Conservation (phyloP, 495 filamentous ascomycete genomes). For the Penicilliopsis zonata region DNA sequence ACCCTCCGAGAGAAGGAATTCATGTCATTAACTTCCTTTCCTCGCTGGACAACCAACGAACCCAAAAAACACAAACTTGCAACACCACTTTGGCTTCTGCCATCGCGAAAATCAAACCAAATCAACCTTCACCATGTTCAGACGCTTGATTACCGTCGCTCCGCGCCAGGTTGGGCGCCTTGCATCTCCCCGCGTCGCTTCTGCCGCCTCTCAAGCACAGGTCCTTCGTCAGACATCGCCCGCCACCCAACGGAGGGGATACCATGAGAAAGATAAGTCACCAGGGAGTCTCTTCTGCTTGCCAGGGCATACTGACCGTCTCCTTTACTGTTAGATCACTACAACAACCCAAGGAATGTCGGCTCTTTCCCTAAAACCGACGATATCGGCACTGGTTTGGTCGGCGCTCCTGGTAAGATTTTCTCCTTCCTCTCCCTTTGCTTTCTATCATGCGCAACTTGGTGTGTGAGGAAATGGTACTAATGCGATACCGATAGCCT, state of each 20-base stretch:
- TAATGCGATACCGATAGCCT: too few species aligned
- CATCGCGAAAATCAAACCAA: not conserved
- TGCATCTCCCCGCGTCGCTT: slow-evolving; percentile 30
- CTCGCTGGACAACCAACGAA: too few species aligned
- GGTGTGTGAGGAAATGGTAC: too few species aligned
- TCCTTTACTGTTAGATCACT: slow-evolving; percentile 73
- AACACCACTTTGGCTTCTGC: not conserved
- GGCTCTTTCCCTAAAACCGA: slow-evolving; percentile 72
- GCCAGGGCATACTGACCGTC: slow-evolving; percentile 23
- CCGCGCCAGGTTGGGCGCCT: slow-evolving; percentile 34
- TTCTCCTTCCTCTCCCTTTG: slow-evolving; percentile 1
- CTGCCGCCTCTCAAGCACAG: slow-evolving; percentile 26
- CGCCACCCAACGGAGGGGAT: slow-evolving; percentile 31
- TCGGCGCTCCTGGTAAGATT: slow-evolving; percentile 79
- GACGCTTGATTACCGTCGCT: slow-evolving; percentile 34
- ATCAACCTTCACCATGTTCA: slow-evolving; percentile 36
- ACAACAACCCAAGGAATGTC: slow-evolving; percentile 85
- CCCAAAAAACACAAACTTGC: not conserved
- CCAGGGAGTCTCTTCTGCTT: too few species aligned
- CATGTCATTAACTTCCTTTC: too few species aligned
- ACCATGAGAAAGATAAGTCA: slow-evolving; percentile 53
- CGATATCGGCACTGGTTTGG: slow-evolving; percentile 93
- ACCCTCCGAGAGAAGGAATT: too few species aligned
- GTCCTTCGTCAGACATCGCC: slow-evolving; percentile 16
- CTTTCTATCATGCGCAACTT: not conserved